These are phyloP conservation scores for Phytophthora nicotianae DNA, from an alignment of 352 stramenopile genomes.

Conservation along the genomic window DNA sequence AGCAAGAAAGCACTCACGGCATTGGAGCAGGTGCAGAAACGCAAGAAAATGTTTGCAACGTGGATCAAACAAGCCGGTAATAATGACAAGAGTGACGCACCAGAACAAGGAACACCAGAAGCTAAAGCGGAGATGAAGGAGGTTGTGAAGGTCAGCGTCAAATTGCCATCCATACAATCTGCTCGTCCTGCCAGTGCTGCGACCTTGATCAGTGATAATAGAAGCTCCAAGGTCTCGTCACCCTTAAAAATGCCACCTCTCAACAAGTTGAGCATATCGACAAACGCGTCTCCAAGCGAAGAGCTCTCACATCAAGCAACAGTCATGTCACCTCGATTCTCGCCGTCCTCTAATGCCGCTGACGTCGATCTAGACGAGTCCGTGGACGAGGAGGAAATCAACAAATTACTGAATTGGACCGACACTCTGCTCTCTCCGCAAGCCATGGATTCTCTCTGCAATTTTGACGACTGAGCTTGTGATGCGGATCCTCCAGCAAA, in stretches of 20 bases:
- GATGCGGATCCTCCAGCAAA: not conserved
- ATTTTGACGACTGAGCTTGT: slow-evolving; percentile 39
- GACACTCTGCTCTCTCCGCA: slow-evolving; percentile 62
- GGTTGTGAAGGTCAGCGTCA: not conserved
- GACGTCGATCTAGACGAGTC: slow-evolving; percentile 63
- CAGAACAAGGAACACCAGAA: slow-evolving; percentile 7
- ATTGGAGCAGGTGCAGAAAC: slow-evolving; percentile 66
- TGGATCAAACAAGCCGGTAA: slow-evolving; percentile 59
- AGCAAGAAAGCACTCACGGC: slow-evolving; percentile 39
- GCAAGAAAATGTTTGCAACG: slow-evolving; percentile 75
- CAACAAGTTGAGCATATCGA: slow-evolving; percentile 2
- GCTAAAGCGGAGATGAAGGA: slow-evolving; percentile 7
- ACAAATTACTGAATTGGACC: slow-evolving; percentile 82
- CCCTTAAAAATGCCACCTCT: slow-evolving; percentile 18
- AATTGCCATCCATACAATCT: slow-evolving; percentile 34
- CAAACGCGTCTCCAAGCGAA: not conserved
- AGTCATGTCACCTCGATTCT: slow-evolving; percentile 8
- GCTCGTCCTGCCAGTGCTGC: slow-evolving; percentile 21
- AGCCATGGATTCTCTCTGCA: slow-evolving; percentile 46
- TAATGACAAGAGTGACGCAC: slow-evolving; percentile 10
- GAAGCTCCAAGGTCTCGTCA: slow-evolving; percentile 1
- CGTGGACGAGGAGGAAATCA: slow-evolving; percentile 78
- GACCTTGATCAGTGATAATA: slow-evolving; percentile 10
- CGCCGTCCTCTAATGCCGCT: not conserved
- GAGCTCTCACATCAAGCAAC: slow-evolving; percentile 1